phyloP scores from a whole-genome alignment of 108 stramenopile genomes.

The Epipyxis sp. region DNA sequence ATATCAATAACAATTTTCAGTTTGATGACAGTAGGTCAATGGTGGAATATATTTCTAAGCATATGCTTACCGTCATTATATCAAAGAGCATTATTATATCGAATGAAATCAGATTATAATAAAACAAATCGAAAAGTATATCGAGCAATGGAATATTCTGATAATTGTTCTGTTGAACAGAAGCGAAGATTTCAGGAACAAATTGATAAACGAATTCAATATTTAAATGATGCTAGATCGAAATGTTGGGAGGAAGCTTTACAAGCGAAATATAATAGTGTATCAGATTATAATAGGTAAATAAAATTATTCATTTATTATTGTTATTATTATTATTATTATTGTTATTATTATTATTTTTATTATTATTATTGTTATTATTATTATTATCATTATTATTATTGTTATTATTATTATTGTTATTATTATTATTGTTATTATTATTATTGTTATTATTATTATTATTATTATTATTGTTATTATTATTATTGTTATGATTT shows the following conservation, averaged over 20 bases:
- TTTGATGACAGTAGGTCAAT: slow-evolving; percentile 51
- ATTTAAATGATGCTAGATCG: background rate
- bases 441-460: too few relatives aligned
- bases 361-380: too few relatives aligned
- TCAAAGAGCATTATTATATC: slow-evolving; percentile 30
- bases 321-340: too few relatives aligned
- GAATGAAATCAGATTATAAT: slow-evolving; percentile 30
- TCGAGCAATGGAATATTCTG: slow-evolving; percentile 31
- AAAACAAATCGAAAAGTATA: slow-evolving; percentile 35
- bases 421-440: too few relatives aligned
- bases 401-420: too few relatives aligned
- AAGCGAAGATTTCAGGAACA: background rate
- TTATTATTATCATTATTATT: too few relatives aligned
- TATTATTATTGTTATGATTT: too few relatives aligned
- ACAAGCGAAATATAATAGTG: background rate
- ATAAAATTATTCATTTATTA: too few relatives aligned
- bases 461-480: too few relatives aligned
- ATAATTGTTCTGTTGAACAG: slow-evolving; percentile 35
- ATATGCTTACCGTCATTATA: background rate
- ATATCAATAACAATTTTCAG: slow-evolving; percentile 37
- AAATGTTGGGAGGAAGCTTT: slow-evolving; percentile 25
- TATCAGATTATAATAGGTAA: background rate
- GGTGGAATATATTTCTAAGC: slow-evolving; percentile 43
- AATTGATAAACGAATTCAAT: background rate
- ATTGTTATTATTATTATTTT: too few relatives aligned